These are phyloP conservation scores for Mercurialis annua DNA, from an alignment of 345 rosid species.

Conservation along the genomic window DNA sequence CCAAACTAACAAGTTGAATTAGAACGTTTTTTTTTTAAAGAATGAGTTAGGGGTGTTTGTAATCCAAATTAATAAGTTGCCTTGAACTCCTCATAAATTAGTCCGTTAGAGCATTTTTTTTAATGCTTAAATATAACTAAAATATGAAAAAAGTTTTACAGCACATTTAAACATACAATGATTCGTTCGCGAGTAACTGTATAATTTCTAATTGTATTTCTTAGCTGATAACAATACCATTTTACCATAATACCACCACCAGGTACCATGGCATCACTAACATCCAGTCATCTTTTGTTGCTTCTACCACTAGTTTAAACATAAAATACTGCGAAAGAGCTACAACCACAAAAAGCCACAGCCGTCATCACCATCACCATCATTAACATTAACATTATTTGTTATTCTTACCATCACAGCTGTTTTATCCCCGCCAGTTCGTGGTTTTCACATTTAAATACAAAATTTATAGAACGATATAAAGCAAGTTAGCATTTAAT, in stretches of 20 bases:
- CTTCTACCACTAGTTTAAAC: too few species aligned
- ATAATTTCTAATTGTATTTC: background rate
- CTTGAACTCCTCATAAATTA: background rate
- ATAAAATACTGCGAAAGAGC: too few species aligned
- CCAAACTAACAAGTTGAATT: too few species aligned
- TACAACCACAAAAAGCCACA: background rate
- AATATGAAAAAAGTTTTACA: background rate
- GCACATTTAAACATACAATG: background rate
- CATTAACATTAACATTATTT: background rate
- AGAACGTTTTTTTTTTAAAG: background rate
- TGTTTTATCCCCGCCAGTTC: background rate
- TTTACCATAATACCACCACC: background rate
- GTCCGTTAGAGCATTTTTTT: background rate
- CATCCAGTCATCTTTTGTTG: too few species aligned
- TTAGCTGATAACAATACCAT: background rate
- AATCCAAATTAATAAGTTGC: background rate
- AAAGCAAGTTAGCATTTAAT: background rate
- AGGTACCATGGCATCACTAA: too few species aligned
- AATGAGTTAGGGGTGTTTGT: background rate
- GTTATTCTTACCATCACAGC: background rate
- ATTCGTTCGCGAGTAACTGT: background rate
- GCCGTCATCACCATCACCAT: background rate
- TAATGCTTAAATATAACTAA: background rate
- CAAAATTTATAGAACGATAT: background rate
- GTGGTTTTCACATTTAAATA: background rate